A percentile compares a stretch with the other conserved stretches of the same genome.
Conservation (phyloP, 371 early-diverging fungal species). For the Lichtheimia hyalospora region DNA sequence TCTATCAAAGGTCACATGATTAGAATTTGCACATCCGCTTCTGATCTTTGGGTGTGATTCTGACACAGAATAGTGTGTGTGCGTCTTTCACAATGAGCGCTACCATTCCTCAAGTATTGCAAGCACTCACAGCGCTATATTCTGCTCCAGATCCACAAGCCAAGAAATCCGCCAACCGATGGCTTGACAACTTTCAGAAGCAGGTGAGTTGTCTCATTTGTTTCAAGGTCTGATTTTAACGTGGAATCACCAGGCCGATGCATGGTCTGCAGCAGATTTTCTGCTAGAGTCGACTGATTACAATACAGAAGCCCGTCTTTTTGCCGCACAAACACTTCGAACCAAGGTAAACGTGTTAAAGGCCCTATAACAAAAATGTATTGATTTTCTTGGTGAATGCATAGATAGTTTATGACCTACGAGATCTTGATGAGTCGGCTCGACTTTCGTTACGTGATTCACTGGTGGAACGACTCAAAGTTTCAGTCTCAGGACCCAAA, state of each 20-base stretch:
- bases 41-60: too few relatives aligned
- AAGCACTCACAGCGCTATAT: constrained; percentile 41
- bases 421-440: constrained; percentile 68
- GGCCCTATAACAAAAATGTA: background rate
- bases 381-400: background rate
- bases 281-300: constrained; percentile 61
- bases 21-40: too few relatives aligned
- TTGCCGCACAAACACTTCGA: constrained; percentile 93
- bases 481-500: constrained; percentile 52
- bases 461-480: constrained; percentile 62
- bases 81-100: background rate
- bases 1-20: too few relatives aligned
- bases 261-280: constrained; percentile 83
- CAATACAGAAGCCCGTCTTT: constrained; percentile 68
- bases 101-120: constrained; percentile 23
- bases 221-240: background rate
- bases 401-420: constrained; percentile 79
- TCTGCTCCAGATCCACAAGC: constrained; percentile 30
- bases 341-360: constrained; percentile 70
- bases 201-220: constrained; percentile 54
- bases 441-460: constrained; percentile 79
- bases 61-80: too few relatives aligned
- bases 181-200: constrained; percentile 90
- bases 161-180: constrained; percentile 70
- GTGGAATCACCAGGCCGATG: constrained; percentile 62